Evolutionary conservation across 192 early-diverging fungal species (phyloP), one percentile per base, ranked within the genome.

Genomic region (Gonapodya prolifera): DNA sequence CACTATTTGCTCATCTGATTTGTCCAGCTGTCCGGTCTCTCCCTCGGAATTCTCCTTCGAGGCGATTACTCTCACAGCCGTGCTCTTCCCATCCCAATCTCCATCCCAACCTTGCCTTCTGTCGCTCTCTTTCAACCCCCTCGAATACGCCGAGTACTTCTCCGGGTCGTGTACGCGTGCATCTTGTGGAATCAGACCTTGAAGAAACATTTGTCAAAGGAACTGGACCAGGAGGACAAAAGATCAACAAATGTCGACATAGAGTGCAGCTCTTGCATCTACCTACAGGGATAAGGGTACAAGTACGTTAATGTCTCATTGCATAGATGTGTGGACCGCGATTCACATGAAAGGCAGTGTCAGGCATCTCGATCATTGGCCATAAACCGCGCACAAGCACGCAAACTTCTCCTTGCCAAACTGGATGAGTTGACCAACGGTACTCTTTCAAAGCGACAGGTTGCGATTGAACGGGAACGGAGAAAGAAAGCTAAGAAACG

Each of bases 181-280:
- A 61, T 8, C 82, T 86, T 2, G 29, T 78, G 31, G 85, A 86
- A 61, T 69, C 29, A 30, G 82, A 86, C 30, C 70, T 86, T 33
- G 76, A 83, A 69, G 85, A 86, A 82, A 36, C 32, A 13, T 86
- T 86, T 34, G 79, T 84, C 30, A 82, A 81, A 69, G 85, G 85
- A 33, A 75, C 76, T 18, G 85, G 85, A 1, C 80, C 82, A 33
- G 85, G 85, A 33, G 85, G 85, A 0, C 85, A 86, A 75, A 82
- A 82, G 35, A 83, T 86, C 77, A 86, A 86, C 80, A 86, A 84
- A 76, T 75, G 70, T 23, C 70, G 75, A 23, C 70, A 69, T 35
- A 75, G 82, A 0, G 85, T 86, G 0, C 85, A 86, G 76, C 78
- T 86, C 35, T 69, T 76, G 2, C 85, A 86, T 36, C 75, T 80